Percentiles rank a stretch among this genome's conserved stretches.
Evolutionary conservation across 2,329 filamentous ascomycete genomes (phyloP).

Genomic region (Fusarium begoniae): DNA sequence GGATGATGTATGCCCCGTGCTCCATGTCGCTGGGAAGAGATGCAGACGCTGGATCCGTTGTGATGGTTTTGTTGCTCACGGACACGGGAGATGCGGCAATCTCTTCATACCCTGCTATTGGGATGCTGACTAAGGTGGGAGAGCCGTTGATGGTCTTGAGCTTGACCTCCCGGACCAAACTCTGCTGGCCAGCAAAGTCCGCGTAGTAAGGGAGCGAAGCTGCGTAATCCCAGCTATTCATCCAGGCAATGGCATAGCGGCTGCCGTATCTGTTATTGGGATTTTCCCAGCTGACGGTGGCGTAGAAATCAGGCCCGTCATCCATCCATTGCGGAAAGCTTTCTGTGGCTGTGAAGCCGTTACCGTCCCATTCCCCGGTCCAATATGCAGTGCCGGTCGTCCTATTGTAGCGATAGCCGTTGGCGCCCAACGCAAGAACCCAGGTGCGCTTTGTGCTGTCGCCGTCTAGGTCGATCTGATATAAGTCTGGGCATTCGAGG

Average conservation of each 20-base stretch:
- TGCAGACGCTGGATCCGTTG: background rate
- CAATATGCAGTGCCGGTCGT: background rate
- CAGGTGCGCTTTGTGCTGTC: background rate
- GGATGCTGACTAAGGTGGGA: background rate
- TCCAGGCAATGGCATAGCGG: background rate
- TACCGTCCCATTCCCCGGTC: accelerated
- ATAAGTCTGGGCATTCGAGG: background rate
- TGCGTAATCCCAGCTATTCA: background rate
- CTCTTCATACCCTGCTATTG: background rate
- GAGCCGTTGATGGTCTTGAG: background rate
- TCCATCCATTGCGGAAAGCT: background rate
- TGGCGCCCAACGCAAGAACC: background rate
- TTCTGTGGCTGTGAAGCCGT: background rate
- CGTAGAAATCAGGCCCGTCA: background rate
- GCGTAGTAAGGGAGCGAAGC: background rate
- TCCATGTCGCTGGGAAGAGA: background rate
- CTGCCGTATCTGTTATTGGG: background rate
- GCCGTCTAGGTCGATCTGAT: background rate
- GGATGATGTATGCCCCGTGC: background rate
- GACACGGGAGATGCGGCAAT: accelerated
- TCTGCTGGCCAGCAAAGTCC: background rate
- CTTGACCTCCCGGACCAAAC: background rate
- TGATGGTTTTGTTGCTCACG: background rate
- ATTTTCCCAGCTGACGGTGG: background rate
- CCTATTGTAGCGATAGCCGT: background rate